These are phyloP conservation scores for Phoenix dactylifera DNA, from an alignment of 176 grass and related monocot genomes.

Conservation along the genomic window DNA sequence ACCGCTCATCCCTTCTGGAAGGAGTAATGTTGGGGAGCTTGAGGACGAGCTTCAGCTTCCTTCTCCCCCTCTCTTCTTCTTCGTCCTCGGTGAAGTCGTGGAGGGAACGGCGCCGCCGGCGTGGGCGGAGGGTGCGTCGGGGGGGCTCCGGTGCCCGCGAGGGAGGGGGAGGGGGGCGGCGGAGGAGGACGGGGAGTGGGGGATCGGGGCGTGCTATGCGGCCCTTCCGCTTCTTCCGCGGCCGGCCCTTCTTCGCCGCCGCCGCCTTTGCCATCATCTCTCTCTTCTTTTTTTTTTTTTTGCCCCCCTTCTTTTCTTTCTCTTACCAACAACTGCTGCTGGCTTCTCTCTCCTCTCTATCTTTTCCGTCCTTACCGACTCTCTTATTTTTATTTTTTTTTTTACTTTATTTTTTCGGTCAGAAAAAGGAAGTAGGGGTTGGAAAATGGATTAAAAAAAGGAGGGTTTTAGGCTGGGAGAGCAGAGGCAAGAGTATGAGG, in stretches of 20 bases:
- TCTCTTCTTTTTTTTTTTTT: conserved; percentile 22
- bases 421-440: too few species aligned
- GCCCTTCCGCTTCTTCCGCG: conserved; percentile 25
- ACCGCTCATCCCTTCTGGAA: not conserved
- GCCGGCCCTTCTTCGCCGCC: conserved; percentile 25
- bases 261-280: conserved; percentile 47
- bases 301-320: not conserved
- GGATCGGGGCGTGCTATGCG: not conserved
- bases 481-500: too few species aligned
- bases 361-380: conserved; percentile 31
- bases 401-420: too few species aligned
- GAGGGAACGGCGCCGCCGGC: conserved; percentile 30
- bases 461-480: too few species aligned
- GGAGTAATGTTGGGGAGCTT: conserved; percentile 44
- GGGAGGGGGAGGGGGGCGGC: conserved; percentile 1
- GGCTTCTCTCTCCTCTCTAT: conserved; percentile 10
- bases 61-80: conserved; percentile 11
- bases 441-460: too few species aligned
- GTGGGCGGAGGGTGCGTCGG: conserved; percentile 25
- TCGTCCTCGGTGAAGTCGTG: conserved; percentile 34
- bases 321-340: conserved; percentile 30
- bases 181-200: not conserved
- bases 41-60: conserved; percentile 81
- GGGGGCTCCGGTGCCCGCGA: conserved; percentile 4
- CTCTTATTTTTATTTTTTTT: conserved; percentile 7